Evolutionary conservation across 139 green algal genomes (phyloP).

Genomic region (Tetratostichococcus sp.): DNA sequence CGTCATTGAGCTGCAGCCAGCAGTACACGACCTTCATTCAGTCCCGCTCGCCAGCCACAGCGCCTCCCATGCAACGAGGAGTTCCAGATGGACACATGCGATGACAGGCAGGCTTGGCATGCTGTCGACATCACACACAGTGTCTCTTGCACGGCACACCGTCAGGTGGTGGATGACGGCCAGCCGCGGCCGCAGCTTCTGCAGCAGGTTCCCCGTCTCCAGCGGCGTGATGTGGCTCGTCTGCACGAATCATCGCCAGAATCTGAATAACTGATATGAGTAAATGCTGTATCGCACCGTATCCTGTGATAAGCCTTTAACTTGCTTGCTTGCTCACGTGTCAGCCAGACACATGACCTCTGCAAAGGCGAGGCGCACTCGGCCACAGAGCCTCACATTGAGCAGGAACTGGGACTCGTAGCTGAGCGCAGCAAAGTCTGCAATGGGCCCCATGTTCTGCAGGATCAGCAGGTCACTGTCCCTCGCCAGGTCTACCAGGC

Average conservation of each 20-base stretch:
- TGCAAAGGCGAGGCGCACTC: too few species aligned
- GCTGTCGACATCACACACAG: too few species aligned
- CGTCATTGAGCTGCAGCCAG: conserved; percentile 24
- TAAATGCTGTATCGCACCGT: too few species aligned
- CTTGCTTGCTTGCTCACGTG: too few species aligned
- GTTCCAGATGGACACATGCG: too few species aligned
- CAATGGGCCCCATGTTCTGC: conserved; percentile 43
- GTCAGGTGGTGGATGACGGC: conserved; percentile 33
- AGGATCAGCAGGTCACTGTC: conserved; percentile 33
- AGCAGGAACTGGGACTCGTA: conserved; percentile 33
- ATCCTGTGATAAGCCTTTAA: too few species aligned
- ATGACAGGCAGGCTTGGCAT: too few species aligned
- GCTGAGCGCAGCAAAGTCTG: conserved; percentile 23
- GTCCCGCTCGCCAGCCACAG: too few species aligned
- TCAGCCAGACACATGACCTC: too few species aligned
- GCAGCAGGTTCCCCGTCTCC: conserved; percentile 30
- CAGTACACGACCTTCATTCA: background rate
- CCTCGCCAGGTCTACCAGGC: conserved; percentile 20
- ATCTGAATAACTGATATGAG: too few species aligned
- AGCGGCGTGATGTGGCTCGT: conserved; percentile 41
- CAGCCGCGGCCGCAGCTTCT: conserved; percentile 16
- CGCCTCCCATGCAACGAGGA: too few species aligned
- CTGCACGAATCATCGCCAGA: conserved; percentile 19
- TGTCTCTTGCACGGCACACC: background rate
- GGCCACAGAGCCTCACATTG: conserved; percentile 16